A percentile compares a stretch with the other conserved stretches of the same genome.
Evolutionary conservation across 371 early-diverging fungal genomes (phyloP).

Genomic region (Basidiobolus meristosporus): DNA sequence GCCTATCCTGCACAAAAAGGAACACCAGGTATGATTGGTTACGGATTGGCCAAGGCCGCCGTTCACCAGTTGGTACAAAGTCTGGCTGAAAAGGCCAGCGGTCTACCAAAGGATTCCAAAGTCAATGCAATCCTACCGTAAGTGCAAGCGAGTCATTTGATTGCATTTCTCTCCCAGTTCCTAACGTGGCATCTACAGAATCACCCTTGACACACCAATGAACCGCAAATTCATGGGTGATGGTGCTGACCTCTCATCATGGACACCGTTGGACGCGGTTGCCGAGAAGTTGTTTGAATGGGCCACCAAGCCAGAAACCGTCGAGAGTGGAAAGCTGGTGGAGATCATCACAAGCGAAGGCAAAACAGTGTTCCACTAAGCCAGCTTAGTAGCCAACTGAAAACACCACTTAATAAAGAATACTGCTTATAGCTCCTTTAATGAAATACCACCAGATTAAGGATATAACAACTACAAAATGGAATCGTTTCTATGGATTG

Average conservation of each 20-base stretch:
- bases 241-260: constrained; percentile 60
- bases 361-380: constrained; percentile 21
- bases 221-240: constrained; percentile 76
- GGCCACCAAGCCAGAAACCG: constrained; percentile 14
- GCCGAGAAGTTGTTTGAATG: constrained; percentile 37
- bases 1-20: constrained; percentile 55
- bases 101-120: constrained; percentile 49
- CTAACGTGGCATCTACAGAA: constrained; percentile 11
- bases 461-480: too few species aligned
- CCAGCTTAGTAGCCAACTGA: too few species aligned
- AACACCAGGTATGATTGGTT: constrained; percentile 74
- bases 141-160: constrained; percentile 7
- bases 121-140: constrained; percentile 69
- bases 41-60: constrained; percentile 87
- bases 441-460: too few species aligned
- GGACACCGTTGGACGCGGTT: constrained; percentile 71
- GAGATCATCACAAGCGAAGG: constrained; percentile 23
- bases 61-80: constrained; percentile 80
- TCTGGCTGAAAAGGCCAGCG: constrained; percentile 48
- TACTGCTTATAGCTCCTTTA: too few species aligned
- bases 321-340: constrained; percentile 30
- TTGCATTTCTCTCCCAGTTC: neutral
- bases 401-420: too few species aligned
- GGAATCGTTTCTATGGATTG: too few species aligned
- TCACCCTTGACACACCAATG: constrained; percentile 83